Evolutionary conservation across 2,329 filamentous ascomycete genomes (phyloP).

Genomic region (Monosporascus sp.): DNA sequence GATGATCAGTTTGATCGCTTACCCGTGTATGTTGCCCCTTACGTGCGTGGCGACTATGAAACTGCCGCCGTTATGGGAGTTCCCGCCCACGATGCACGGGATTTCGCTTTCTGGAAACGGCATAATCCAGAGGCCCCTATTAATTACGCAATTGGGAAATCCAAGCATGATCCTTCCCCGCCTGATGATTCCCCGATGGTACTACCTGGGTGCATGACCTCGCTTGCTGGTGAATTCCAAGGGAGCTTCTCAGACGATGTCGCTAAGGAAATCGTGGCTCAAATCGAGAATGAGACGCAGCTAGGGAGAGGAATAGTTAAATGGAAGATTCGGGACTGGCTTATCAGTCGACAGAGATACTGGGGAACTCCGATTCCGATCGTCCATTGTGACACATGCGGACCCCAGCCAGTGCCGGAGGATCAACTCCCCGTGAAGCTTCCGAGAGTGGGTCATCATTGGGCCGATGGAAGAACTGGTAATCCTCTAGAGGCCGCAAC

Average conservation of each 20-base stretch:
- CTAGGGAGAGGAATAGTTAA: conserved; percentile 61
- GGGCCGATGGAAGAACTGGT: conserved; percentile 63
- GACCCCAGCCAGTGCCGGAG: conserved; percentile 71
- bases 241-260: conserved; percentile 60
- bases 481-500: conserved; percentile 70
- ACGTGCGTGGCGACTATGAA: conserved; percentile 80
- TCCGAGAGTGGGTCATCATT: conserved; percentile 63
- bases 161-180: conserved; percentile 41
- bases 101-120: conserved; percentile 73
- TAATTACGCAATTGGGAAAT: conserved; percentile 54
- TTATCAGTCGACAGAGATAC: conserved; percentile 87
- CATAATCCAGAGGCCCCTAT: conserved; percentile 59
- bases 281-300: conserved; percentile 45
- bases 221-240: conserved; percentile 58
- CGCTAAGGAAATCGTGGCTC: conserved; percentile 52
- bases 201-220: conserved; percentile 62
- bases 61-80: conserved; percentile 91
- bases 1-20: conserved; percentile 51
- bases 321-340: conserved; percentile 83
- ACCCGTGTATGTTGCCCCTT: conserved; percentile 77
- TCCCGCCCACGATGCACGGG: conserved; percentile 74
- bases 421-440: conserved; percentile 72
- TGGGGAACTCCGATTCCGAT: conserved; percentile 92
- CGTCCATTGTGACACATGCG: conserved; percentile 72
- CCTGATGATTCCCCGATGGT: conserved; percentile 52